Conservation (phyloP, 225 moss, liverwort and hornwort species). For the Bryoerythrophyllum caledonicum region DNA sequence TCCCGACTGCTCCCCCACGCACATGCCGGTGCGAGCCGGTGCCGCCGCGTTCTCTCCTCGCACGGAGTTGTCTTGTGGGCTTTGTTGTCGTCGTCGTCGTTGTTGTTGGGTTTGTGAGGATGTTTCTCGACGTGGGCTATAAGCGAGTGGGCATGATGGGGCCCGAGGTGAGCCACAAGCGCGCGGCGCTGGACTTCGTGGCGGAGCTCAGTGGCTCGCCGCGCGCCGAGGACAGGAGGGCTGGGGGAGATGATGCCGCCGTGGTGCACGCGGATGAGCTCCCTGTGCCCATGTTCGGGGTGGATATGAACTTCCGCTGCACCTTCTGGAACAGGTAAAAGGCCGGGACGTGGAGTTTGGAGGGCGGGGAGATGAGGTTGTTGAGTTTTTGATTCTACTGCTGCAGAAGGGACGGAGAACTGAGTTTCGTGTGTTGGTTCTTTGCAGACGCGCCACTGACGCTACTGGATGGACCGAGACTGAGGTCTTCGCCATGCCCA, state of each 20-base stretch:
- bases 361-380: no score
- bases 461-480: constrained; percentile 47
- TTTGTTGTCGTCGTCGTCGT: not conserved
- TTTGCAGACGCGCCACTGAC: constrained; percentile 46
- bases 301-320: constrained; percentile 48
- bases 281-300: constrained; percentile 51
- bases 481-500: constrained; percentile 44
- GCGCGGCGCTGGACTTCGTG: constrained; percentile 30
- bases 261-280: constrained; percentile 50
- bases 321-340: constrained; percentile 57
- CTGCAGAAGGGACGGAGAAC: not conserved
- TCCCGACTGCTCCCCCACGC: not conserved
- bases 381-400: no score
- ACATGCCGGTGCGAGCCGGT: constrained; percentile 1
- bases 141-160: not conserved
- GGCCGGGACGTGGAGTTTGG: no score
- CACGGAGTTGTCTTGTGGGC: not conserved
- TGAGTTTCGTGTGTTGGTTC: not conserved
- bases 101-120: not conserved
- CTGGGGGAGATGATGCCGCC: constrained; percentile 24
- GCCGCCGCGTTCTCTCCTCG: not conserved
- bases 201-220: constrained; percentile 32
- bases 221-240: not conserved
- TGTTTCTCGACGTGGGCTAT: constrained; percentile 22
- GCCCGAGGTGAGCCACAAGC: constrained; percentile 17